Base-by-base conservation (phyloP, 306 rosid species). In the Mucuna pruriens region DNA sequence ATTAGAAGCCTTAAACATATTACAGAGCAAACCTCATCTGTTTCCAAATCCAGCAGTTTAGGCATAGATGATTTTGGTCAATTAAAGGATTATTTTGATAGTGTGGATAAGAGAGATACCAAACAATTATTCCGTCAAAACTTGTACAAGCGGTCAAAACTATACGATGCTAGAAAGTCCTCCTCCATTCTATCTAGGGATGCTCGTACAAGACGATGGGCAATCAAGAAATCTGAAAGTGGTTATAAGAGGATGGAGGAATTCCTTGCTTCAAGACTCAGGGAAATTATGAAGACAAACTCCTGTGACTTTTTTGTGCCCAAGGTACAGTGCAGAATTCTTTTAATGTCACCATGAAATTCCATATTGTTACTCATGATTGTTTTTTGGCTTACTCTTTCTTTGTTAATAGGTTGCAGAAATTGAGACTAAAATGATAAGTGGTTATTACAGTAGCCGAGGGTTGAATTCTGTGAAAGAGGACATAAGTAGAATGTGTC, bases 181-280 rank as follows among this genome's bases (percentile, higher is more conserved):
- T 96, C 99, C 66, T 93, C 99, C 84, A 96, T 96, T 84, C 82
- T 96, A 76, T 94, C 99, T n/a, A 92, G 97, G 89, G 97, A 96
- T 90, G 99, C 99, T 51, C 99, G 99, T 15, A 92, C 89, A 70
- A 94, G 99, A 76, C 93, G 93, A 29, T 96, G 97, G 97, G 84
- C 98, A 71, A 92, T 96, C 82, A 96, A 96, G 91, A 93, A 94
- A 84, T 89, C 94, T n/a, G 98, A 96, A 87, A 87, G 86, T 86
- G 94, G 99, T 23, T 96, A 89, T 78, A 93, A 89, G 89, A 93
- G 90, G 91, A 92, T 96, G 94, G 97, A 93, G 84, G 98, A 90
- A 64, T 93, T 90, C 85, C 91, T 96, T 75, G 94, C 92, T 84
- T 89, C 94, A 76, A 89, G 94, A 76, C 85, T 96, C 84, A 88